Evolutionary conservation across 371 early-diverging fungal species (phyloP).

Genomic region (Rhizopus sp.): DNA sequence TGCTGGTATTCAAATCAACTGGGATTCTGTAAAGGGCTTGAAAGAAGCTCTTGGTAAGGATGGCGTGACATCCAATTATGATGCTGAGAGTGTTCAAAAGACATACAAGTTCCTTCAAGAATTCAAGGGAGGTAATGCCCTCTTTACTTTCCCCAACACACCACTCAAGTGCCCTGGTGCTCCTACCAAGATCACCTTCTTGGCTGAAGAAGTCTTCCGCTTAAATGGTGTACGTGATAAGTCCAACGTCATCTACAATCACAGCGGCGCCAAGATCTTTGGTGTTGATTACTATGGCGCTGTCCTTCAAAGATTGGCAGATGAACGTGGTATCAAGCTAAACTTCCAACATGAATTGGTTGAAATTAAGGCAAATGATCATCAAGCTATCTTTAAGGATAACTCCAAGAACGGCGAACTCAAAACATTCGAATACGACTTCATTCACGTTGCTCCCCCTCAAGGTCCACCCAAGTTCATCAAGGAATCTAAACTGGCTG

Average conservation of each 20-base stretch:
- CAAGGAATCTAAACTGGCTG: conserved; percentile 68
- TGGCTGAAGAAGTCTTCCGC: conserved; percentile 85
- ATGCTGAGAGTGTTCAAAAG: conserved; percentile 72
- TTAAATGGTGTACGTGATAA: conserved; percentile 69
- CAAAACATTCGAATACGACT: conserved; percentile 70
- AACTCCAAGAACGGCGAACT: conserved; percentile 59
- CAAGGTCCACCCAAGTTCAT: conserved; percentile 81
- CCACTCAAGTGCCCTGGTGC: conserved; percentile 94
- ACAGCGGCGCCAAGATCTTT: conserved; percentile 84
- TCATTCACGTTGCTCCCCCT: conserved; percentile 89
- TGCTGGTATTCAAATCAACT: conserved; percentile 81
- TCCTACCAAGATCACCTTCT: conserved; percentile 89
- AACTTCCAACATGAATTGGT: conserved; percentile 75
- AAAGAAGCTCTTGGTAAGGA: conserved; percentile 77
- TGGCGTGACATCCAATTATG: conserved; percentile 85
- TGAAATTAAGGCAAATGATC: conserved; percentile 64
- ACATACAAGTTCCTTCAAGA: conserved; percentile 73
- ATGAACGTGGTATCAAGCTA: conserved; percentile 69
- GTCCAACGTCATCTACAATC: conserved; percentile 72
- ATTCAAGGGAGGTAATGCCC: conserved; percentile 81
- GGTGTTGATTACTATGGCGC: conserved; percentile 86
- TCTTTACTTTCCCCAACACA: conserved; percentile 89
- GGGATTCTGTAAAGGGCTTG: conserved; percentile 80
- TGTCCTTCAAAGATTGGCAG: conserved; percentile 66
- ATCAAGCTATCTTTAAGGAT: conserved; percentile 70